Evolutionary conservation across 2,329 filamentous ascomycete species (phyloP), one percentile per base, ranked within the genome.

Genomic region (Triangularia setosa): DNA sequence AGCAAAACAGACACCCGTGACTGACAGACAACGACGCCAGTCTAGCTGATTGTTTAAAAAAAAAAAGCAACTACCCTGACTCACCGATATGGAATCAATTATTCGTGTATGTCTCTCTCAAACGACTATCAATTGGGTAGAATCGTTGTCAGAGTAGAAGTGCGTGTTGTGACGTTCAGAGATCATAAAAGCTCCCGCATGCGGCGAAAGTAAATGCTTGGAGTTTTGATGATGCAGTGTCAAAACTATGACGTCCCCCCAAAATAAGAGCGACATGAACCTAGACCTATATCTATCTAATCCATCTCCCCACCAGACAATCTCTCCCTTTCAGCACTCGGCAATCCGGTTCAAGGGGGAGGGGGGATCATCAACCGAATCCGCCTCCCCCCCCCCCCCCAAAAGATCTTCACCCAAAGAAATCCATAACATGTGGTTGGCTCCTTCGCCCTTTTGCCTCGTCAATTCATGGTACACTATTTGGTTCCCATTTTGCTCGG

Each of bases 351-450:
- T 23, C 40, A 48, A 40, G 33, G 33, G 33, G 30, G 8, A 33
- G 11, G 1, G 27, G 27, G 11, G n/a, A 48, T 48, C 40, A 48
- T n/a, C 16, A n/a, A 40, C 35, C 35, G 35, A 40, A 40, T 48
- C n/a, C 40, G 40, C 40, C 40, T 48, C 18, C 6, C 35, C 35
- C 16, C 27, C 30, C 30, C 30, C n/a, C n/a, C n/a, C n/a, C n/a
- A n/a, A n/a, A n/a, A 33, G 30, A 33, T 33, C 30, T 33, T 33
- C 30, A 33, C 30, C 11, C 30, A 33, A 48, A 18, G 2, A 25
- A 56, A 56, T 48, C 52, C 60, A 60, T 59, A 60, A 59, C 65
- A 65, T 64, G 61, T 63, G 58, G 63, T 63, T 63, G 65, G 63
- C 40, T 30, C 30, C n/a, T 48, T 40, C 35, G 12, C 35, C 9